phyloP scores from a whole-genome alignment of 768 basidiomycete genomes.

The Galerina marginata region DNA sequence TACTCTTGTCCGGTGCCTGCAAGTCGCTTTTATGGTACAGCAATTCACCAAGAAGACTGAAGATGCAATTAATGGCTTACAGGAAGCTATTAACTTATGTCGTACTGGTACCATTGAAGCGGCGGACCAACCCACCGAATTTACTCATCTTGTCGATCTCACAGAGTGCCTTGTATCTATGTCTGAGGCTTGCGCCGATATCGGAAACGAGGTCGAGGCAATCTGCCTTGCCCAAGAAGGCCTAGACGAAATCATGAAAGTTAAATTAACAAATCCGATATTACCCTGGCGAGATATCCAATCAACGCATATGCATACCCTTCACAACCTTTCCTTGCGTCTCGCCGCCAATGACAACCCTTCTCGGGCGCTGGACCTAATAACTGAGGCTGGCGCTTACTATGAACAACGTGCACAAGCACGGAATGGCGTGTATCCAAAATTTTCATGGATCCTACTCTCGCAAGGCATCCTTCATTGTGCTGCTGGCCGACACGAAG shows the following conservation, averaged over 20 bases:
- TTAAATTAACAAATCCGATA: background rate
- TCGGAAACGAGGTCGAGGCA: background rate
- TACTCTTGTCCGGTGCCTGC: background rate
- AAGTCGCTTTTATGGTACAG: background rate
- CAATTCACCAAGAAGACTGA: too few relatives aligned
- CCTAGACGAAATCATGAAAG: background rate
- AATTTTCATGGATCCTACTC: constrained; percentile 3
- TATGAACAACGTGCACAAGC: constrained; percentile 1
- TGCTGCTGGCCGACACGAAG: constrained; percentile 6
- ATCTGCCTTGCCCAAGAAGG: background rate
- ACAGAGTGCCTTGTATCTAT: background rate
- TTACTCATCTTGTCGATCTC: background rate
- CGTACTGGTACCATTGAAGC: background rate
- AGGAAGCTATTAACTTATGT: background rate
- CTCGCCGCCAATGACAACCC: background rate
- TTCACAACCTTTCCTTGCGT: background rate
- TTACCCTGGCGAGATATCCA: background rate
- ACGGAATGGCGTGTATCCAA: constrained; percentile 7
- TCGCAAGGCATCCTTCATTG: constrained; percentile 8
- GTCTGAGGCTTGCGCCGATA: background rate
- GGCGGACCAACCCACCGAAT: background rate
- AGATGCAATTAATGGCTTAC: too few relatives aligned
- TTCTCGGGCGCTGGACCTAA: background rate
- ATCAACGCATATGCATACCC: background rate
- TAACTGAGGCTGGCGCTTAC: constrained; percentile 1